These are phyloP conservation scores for Clavaria fumosa DNA, from an alignment of 768 basidiomycete species.

Conservation along the genomic window DNA sequence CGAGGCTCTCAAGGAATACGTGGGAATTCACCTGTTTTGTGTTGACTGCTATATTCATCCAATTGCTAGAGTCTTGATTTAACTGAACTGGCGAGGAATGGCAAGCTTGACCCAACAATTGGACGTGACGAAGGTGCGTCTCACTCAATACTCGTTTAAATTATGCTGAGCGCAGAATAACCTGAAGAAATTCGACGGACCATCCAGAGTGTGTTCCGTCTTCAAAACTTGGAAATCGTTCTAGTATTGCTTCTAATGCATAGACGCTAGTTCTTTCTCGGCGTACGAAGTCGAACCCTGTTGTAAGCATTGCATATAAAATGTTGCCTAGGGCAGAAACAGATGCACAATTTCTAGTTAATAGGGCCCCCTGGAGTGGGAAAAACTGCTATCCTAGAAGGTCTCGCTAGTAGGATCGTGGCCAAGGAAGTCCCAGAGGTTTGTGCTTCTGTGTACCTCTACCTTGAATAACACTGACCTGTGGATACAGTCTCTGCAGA, in stretches of 20 bases:
- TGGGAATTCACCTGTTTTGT: conserved; percentile 13
- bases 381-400: conserved; percentile 87
- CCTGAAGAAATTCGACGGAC: conserved; percentile 68
- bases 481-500: conserved; percentile 50
- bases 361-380: conserved; percentile 84
- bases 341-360: conserved; percentile 25
- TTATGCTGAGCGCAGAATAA: neutral
- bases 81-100: conserved; percentile 67
- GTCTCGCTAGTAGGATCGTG: conserved; percentile 75
- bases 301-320: conserved; percentile 30
- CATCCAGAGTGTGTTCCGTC: conserved; percentile 69
- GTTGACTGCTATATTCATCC: conserved; percentile 1
- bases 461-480: neutral
- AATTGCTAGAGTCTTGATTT: conserved; percentile 55
- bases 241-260: neutral
- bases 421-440: conserved; percentile 88
- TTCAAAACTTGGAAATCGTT: too few species aligned
- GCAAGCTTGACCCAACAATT: conserved; percentile 84
- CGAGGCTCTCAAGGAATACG: conserved; percentile 72
- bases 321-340: neutral
- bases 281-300: conserved; percentile 85
- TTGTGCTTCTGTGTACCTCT: conserved; percentile 8
- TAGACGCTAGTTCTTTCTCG: conserved; percentile 52
- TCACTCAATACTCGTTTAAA: neutral
- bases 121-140: conserved; percentile 66